phyloP scores from a whole-genome alignment of 148 eudicot genomes.

The Diospyros kaki region DNA sequence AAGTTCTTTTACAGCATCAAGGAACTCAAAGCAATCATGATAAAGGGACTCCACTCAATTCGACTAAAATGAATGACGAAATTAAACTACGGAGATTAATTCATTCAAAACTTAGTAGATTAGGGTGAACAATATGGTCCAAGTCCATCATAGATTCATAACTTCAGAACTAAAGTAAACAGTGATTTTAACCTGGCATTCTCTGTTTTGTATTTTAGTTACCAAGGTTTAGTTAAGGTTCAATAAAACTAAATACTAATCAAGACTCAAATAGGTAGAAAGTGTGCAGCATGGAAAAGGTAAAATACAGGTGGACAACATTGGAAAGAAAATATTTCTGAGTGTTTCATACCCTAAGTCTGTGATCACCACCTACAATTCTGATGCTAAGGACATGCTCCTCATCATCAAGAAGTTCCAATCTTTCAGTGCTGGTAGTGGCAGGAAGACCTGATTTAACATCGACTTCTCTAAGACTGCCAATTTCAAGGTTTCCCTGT shows the following conservation, averaged over 20 bases:
- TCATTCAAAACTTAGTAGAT: too few species aligned
- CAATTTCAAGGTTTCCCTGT: conserved; percentile 45
- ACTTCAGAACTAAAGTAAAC: too few species aligned
- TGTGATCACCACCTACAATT: conserved; percentile 51
- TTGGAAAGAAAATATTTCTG: background rate
- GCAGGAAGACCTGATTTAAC: conserved; percentile 53
- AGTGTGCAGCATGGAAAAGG: background rate
- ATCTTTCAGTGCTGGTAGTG: conserved; percentile 50
- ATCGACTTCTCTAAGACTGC: conserved; percentile 51
- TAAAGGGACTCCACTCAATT: too few species aligned
- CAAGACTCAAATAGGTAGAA: background rate
- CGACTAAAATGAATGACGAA: too few species aligned
- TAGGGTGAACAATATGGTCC: background rate
- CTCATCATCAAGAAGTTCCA: conserved; percentile 46
- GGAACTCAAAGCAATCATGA: too few species aligned
- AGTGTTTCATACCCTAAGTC: conserved; percentile 35
- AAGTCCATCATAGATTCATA: background rate
- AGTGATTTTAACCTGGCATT: background rate
- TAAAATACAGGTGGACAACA: background rate
- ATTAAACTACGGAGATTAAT: too few species aligned
- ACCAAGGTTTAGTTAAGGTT: conserved; percentile 4
- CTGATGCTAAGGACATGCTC: conserved; percentile 38
- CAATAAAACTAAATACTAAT: background rate
- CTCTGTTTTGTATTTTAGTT: background rate
- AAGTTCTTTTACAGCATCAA: too few species aligned